These are phyloP conservation scores for Acer negundo DNA, from an alignment of 345 rosid species.

Conservation along the genomic window DNA sequence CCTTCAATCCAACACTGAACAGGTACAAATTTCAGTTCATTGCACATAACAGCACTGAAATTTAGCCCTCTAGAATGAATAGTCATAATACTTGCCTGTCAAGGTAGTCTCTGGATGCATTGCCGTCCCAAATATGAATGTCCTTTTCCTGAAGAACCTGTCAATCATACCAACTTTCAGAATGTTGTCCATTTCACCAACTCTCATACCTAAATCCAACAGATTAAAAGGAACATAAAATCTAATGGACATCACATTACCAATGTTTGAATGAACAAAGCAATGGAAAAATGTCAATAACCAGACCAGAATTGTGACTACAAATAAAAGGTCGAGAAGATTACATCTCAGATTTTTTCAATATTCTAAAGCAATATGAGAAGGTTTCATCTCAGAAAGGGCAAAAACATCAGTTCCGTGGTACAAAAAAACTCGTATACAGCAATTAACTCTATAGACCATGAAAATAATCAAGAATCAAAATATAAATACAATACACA, in stretches of 20 bases:
- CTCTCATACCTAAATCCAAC: constrained; percentile 1
- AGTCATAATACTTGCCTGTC: constrained; percentile 53
- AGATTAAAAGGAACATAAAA: not conserved
- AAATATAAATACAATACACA: not conserved
- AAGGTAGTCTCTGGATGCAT: constrained; percentile 92
- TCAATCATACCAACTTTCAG: constrained; percentile 19
- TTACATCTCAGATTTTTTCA: not conserved
- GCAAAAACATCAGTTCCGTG: not conserved
- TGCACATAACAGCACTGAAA: not conserved
- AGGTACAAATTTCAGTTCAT: constrained; percentile 19
- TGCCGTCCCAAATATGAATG: constrained; percentile 93
- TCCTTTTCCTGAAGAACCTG: constrained; percentile 96
- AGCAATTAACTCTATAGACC: not conserved
- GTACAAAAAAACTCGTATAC: not conserved
- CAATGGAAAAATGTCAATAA: not conserved
- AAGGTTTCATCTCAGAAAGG: constrained; percentile 4
- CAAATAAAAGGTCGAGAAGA: not conserved
- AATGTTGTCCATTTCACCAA: not conserved
- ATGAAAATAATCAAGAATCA: not conserved
- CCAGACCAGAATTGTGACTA: not conserved
- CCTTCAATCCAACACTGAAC: constrained; percentile 73
- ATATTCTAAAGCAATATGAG: not conserved
- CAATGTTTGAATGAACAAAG: not conserved
- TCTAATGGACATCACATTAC: not conserved
- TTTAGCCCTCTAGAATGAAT: not conserved